These are phyloP conservation scores for Amylostereum areolatum DNA, from an alignment of 1,284 basidiomycete genomes.

Conservation along the genomic window DNA sequence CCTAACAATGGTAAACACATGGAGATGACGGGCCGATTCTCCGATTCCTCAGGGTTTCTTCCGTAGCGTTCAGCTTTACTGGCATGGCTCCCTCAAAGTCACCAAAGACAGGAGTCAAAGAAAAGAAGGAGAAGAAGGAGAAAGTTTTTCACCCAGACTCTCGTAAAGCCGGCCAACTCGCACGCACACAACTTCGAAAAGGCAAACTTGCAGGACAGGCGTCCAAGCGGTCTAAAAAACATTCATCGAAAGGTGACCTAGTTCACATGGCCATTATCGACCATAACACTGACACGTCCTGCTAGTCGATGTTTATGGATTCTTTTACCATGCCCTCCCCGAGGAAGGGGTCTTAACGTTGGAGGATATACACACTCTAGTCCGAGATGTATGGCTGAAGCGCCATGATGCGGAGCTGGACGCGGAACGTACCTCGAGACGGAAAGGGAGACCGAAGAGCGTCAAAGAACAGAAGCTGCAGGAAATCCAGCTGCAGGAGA, in stretches of 20 bases:
- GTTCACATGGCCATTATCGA: neutral
- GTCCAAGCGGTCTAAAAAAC: conserved; percentile 50
- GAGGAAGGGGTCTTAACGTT: conserved; percentile 54
- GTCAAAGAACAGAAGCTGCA: conserved; percentile 67
- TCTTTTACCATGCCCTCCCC: conserved; percentile 76
- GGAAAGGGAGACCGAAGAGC: conserved; percentile 77
- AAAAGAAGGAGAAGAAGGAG: conserved; percentile 47
- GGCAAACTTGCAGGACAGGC: conserved; percentile 58
- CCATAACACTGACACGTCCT: conserved; percentile 1
- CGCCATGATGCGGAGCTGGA: conserved; percentile 68
- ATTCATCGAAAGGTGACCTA: conserved; percentile 44
- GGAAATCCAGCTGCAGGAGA: conserved; percentile 63
- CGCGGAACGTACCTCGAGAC: conserved; percentile 53
- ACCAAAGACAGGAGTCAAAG: conserved; percentile 18
- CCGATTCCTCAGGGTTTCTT: no score
- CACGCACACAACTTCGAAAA: conserved; percentile 66
- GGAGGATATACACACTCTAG: conserved; percentile 60
- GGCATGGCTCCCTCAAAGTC: conserved; percentile 20
- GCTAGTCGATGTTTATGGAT: conserved; percentile 68
- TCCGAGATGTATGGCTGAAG: conserved; percentile 69
- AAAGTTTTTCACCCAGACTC: conserved; percentile 78
- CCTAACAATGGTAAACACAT: no score
- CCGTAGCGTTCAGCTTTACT: neutral
- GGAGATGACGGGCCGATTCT: no score
- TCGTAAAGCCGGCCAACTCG: conserved; percentile 76